Conservation (phyloP, 352 stramenopile species). For the Globisporangium alternatum region DNA sequence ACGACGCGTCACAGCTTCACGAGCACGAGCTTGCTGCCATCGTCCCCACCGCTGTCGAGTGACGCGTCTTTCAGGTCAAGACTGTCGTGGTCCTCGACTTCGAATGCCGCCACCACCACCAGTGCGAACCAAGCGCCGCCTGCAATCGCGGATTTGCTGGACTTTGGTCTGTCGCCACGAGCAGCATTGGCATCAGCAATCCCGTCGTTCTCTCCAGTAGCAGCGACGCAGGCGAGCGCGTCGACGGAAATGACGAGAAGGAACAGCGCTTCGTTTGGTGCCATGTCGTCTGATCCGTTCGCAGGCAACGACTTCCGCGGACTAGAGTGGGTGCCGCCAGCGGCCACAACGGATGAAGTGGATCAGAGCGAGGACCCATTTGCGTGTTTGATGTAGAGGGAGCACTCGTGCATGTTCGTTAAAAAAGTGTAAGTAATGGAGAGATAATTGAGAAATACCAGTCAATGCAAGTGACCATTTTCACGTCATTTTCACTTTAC, state of each 20-base stretch:
- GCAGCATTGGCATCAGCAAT: conserved; percentile 22
- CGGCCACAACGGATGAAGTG: conserved; percentile 16
- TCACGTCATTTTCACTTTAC: background rate
- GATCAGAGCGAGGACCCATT: conserved; percentile 62
- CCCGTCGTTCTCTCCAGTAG: conserved; percentile 6
- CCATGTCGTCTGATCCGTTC: conserved; percentile 48
- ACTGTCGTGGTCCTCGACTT: conserved; percentile 14
- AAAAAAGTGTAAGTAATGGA: background rate
- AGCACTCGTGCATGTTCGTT: background rate
- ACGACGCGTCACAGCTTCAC: conserved; percentile 17
- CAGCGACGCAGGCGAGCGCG: conserved; percentile 3
- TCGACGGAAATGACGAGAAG: background rate
- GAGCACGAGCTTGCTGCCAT: conserved; percentile 29
- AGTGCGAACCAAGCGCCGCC: background rate
- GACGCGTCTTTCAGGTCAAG: conserved; percentile 12
- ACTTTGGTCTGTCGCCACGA: conserved; percentile 13
- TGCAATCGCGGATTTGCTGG: conserved; percentile 14
- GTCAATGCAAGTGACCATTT: background rate
- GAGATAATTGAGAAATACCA: background rate
- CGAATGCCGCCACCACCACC: background rate
- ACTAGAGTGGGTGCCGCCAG: conserved; percentile 32
- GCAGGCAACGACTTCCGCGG: conserved; percentile 63
- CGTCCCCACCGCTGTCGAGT: conserved; percentile 28
- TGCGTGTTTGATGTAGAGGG: conserved; percentile 46
- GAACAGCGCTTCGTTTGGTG: background rate